phyloP scores from a whole-genome alignment of 2,329 filamentous ascomycete species.

The Stylonectria norvegica region DNA sequence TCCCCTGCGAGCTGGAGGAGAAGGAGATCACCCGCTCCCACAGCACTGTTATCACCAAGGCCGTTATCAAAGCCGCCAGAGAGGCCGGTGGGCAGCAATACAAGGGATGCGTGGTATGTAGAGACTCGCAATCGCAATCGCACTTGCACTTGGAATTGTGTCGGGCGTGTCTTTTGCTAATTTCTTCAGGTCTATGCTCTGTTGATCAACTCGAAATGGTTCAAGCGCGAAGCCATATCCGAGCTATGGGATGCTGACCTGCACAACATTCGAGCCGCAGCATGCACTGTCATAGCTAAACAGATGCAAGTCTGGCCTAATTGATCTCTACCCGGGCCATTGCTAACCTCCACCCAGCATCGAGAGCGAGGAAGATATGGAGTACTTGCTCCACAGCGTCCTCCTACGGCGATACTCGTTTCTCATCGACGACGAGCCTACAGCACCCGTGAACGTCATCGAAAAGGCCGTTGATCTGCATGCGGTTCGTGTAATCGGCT shows the following conservation, averaged over 20 bases:
- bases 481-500: conserved; percentile 82
- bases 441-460: conserved; percentile 78
- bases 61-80: conserved; percentile 76
- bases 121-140: not conserved
- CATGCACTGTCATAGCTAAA: conserved; percentile 92
- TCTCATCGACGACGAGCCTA: conserved; percentile 66
- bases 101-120: conserved; percentile 65
- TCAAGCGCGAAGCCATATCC: conserved; percentile 69
- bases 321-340: not conserved
- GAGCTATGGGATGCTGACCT: conserved; percentile 94
- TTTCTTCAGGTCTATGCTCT: conserved; percentile 62
- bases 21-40: conserved; percentile 72
- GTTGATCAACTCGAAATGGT: conserved; percentile 69
- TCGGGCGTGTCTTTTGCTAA: not conserved
- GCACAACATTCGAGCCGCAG: conserved; percentile 71
- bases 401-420: conserved; percentile 88
- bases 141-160: not conserved
- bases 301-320: conserved; percentile 46
- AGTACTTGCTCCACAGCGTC: conserved; percentile 75
- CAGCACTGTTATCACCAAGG: conserved; percentile 76
- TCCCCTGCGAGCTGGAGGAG: conserved; percentile 86
- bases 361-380: conserved; percentile 74
- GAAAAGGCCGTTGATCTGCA: conserved; percentile 94
- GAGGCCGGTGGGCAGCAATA: conserved; percentile 76
- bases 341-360: conserved; percentile 56